Conservation (phyloP, 139 green algal genomes). For the Chloropicon primus region DNA sequence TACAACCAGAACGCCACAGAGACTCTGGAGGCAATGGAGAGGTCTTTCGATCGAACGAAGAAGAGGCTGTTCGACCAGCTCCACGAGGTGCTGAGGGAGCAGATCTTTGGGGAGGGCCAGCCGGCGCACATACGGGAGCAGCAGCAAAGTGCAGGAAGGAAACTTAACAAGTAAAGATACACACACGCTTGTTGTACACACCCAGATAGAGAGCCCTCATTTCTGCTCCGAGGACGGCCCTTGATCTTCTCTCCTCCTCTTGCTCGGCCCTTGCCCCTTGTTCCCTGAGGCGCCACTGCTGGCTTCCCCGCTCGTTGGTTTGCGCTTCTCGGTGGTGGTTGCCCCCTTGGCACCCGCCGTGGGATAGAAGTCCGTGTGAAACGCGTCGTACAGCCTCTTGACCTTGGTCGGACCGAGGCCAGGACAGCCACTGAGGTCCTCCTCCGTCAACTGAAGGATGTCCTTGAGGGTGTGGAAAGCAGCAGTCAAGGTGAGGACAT, state of each 20-base stretch:
- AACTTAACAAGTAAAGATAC: not conserved
- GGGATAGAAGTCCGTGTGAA: slow-evolving; percentile 31
- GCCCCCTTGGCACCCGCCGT: no score
- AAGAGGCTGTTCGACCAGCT: slow-evolving; percentile 64
- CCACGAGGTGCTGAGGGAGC: slow-evolving; percentile 50
- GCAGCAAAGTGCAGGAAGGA: no score
- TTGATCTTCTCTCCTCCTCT: no score
- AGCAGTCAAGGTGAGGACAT: slow-evolving; percentile 51
- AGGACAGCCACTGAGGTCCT: slow-evolving; percentile 56
- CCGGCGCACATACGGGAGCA: not conserved
- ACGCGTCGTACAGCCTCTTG: slow-evolving; percentile 41
- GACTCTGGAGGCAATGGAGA: slow-evolving; percentile 61
- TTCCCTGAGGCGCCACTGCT: no score
- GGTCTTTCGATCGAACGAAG: slow-evolving; percentile 67
- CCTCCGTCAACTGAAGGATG: slow-evolving; percentile 25
- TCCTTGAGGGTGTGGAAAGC: slow-evolving; percentile 24
- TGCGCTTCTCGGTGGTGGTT: no score
- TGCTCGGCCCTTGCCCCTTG: no score
- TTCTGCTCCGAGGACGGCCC: no score
- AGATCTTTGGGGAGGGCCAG: slow-evolving; percentile 26
- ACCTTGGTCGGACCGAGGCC: slow-evolving; percentile 84
- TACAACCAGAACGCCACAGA: slow-evolving; percentile 84
- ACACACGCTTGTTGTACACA: no score
- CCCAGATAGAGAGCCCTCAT: no score
- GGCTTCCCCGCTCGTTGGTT: no score